Base-by-base conservation (phyloP, 1,284 basidiomycete genomes). In the Ceratobasidium sp. region DNA sequence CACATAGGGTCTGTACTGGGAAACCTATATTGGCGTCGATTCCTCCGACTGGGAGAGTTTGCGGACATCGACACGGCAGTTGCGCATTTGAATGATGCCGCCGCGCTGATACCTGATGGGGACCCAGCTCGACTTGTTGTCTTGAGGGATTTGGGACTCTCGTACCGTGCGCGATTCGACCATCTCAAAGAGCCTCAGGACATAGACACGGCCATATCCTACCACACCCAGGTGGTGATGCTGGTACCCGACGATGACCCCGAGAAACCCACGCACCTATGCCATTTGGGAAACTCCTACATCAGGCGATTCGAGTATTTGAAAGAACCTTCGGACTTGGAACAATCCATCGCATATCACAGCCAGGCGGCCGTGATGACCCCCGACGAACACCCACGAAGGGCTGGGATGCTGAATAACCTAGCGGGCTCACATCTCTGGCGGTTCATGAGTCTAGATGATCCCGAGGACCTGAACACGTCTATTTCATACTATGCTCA, bases 211-310 rank as follows among this genome's bases (percentile, higher is more conserved):
- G 54, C 56, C 9, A 59, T 70, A 44, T 17, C 15, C 11, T 59
- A 59, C 22, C 52, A 57, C 19, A 15, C 66, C 37, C 46, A 68
- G 25, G 66, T 32, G 5, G 66, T 56, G 19, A 11, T 46, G 32
- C 32, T 37, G 29, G 57, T 59, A 34, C 17, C 57, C 22, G 57
- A 59, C 32, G 57, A 59, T 19, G 22, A 59, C 32, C 57, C 32
- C 1, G 32, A 17, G 29, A 59, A 59, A 19, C 51, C 46, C 4
- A 40, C n/a, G 15, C 34, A 54, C 29, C 22, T 68, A 19, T 17
- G 51, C 13, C 43, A 68, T 54, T 29, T 68, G 19, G 66, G 66
- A 19, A 68, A 68, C 51, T 68, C 51, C 8, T 32, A 68, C 43
- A 32, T n/a, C 34, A 68, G 43, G n/a, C 66, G 66, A 3, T 68